phyloP scores from a whole-genome alignment of 495 filamentous ascomycete species.

The Glonium stellatum region DNA sequence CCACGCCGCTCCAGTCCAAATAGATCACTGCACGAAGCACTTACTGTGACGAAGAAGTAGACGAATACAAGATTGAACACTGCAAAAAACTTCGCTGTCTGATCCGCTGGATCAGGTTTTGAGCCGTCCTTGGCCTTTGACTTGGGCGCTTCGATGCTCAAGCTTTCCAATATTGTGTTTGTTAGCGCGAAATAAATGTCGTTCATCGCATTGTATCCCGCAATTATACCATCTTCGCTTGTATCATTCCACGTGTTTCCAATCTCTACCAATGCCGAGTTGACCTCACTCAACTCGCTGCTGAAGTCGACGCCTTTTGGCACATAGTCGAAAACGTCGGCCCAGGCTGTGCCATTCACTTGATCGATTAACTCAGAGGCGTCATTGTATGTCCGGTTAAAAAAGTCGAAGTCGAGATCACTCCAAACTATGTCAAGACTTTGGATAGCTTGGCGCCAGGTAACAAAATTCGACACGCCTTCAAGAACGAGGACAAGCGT shows the following conservation, averaged over 20 bases:
- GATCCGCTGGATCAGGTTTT: conserved; percentile 13
- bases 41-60: conserved; percentile 40
- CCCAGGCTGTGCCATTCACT: conserved; percentile 1
- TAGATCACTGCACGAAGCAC: no score
- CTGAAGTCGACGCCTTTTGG: conserved; percentile 21
- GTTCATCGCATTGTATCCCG: conserved; percentile 6
- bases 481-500: conserved; percentile 57
- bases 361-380: background rate
- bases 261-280: conserved; percentile 20
- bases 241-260: background rate
- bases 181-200: conserved; percentile 7
- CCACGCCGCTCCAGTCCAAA: no score
- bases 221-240: background rate
- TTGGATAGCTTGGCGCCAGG: conserved; percentile 23
- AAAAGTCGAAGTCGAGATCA: background rate
- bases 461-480: conserved; percentile 34
- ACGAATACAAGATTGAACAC: conserved; percentile 37
- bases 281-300: conserved; percentile 8
- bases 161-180: conserved; percentile 31
- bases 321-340: conserved; percentile 16
- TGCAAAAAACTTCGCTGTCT: conserved; percentile 25
- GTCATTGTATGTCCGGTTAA: background rate
- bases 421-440: background rate
- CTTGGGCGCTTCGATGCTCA: conserved; percentile 32
- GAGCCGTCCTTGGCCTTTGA: conserved; percentile 10